These are phyloP conservation scores for Metschnikowia dekortorum DNA, from an alignment of 805 yeast species.

Conservation along the genomic window DNA sequence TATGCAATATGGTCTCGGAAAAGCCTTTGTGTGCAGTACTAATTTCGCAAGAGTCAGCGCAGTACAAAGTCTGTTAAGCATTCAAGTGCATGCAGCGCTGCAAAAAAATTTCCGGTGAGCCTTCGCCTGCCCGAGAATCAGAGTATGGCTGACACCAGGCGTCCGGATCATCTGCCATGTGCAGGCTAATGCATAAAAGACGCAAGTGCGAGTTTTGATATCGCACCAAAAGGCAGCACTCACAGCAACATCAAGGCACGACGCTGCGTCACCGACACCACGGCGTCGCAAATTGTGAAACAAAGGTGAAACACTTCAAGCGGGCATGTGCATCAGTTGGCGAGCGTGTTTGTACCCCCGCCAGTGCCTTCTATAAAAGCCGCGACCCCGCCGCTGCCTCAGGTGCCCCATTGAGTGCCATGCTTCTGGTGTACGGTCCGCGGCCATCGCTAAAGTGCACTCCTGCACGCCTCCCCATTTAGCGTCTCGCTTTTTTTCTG, in stretches of 20 bases:
- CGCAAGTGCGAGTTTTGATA: not conserved
- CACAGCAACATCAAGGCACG: not conserved
- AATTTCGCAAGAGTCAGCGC: too few relatives aligned
- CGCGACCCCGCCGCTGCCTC: too few relatives aligned
- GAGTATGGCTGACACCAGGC: not conserved
- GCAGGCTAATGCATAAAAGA: not conserved
- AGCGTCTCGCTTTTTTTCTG: conserved; percentile 4
- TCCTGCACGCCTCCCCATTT: conserved; percentile 4
- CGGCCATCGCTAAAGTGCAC: conserved; percentile 4
- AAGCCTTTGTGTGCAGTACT: too few relatives aligned
- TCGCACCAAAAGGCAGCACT: not conserved
- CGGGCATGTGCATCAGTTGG: too few relatives aligned
- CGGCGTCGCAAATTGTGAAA: not conserved
- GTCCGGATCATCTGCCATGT: not conserved
- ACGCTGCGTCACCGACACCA: not conserved
- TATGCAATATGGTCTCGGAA: too few relatives aligned
- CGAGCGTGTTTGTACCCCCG: too few relatives aligned
- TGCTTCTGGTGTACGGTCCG: not conserved
- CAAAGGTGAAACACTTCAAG: not conserved
- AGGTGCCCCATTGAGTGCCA: not conserved
- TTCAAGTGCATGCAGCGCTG: not conserved
- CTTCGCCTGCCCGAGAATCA: too few relatives aligned
- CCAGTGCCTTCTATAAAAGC: too few relatives aligned
- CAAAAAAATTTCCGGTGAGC: not conserved
- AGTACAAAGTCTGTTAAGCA: too few relatives aligned